Evolutionary conservation across 306 rosid species (phyloP), one percentile per base, ranked within the genome.

Genomic region (Mimosa pudica): DNA sequence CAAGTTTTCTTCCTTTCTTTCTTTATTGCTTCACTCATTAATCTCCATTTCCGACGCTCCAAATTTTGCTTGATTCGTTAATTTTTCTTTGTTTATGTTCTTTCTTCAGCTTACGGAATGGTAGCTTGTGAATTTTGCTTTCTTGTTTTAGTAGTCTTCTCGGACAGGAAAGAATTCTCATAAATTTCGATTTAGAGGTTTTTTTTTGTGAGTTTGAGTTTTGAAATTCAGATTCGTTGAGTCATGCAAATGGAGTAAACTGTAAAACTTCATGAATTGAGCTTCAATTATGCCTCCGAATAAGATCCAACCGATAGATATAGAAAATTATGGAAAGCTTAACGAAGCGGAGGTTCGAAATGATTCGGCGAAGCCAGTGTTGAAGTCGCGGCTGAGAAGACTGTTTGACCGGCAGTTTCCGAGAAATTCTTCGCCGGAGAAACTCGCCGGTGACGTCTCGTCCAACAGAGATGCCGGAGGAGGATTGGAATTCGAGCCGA

Each of bases 251-350:
- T 68, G 72, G 72, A 68, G 72, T 41, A 24, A 24, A 24, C 30
- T 24, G 30, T 24, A 42, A 42, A 68, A 20, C 51, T 42, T 7
- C 32, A 18, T 32, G 3, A 57, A 57, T 35, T 2, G 5, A 66
- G 14, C 55, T 68, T 57, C 7, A 78, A 11, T 49, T 68, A 89
- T 88, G 91, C 92, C 97, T 85, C 93, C 97, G 86, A 86, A 89
- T 97, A 95, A 91, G 97, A 90, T 95, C 89, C 98, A 90, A 78
- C 99, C 99, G 1, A 84, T 95, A 32, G 93, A 90, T 75, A 71
- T 87, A 80, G 92, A 24, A 24, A 24, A 91, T 81, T 52, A 91
- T 49, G 86, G 77, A 64, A 80, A 80, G 35, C 74, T 74, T 36
- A 86, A 82, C 55, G 97, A 87, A 57, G 73, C 81, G 77, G 84